A percentile compares a stretch with the other conserved stretches of the same genome.
phyloP scores from a whole-genome alignment of 345 rosid genomes.

The Rhizophora apiculata region DNA sequence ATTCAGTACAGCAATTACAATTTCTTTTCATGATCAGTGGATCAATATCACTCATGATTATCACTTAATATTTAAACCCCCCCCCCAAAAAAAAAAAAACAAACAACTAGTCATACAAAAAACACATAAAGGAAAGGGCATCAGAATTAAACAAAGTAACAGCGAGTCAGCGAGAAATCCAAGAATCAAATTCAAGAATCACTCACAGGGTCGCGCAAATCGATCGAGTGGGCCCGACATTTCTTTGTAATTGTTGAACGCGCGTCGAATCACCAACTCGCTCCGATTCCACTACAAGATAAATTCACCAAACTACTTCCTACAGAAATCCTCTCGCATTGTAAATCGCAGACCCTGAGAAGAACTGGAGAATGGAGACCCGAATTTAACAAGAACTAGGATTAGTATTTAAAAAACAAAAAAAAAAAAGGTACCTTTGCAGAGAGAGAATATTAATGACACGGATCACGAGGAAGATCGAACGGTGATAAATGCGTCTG shows the following conservation, averaged over 20 bases:
- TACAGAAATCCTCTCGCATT: no score
- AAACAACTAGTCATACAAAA: not conserved
- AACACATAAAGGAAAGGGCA: not conserved
- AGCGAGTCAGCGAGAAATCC: not conserved
- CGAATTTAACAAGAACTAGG: conserved; percentile 11
- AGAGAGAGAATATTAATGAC: not conserved
- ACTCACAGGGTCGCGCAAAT: conserved; percentile 94
- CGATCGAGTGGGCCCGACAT: conserved; percentile 99
- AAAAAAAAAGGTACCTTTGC: not conserved
- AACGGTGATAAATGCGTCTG: conserved; percentile 39
- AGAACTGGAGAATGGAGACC: not conserved
- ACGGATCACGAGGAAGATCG: conserved; percentile 46
- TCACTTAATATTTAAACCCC: no score
- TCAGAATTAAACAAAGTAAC: not conserved
- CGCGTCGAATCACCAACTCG: conserved; percentile 8
- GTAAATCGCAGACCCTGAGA: not conserved
- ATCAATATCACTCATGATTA: no score
- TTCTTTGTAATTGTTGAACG: conserved; percentile 13
- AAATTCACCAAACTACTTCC: not conserved
- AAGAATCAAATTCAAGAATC: conserved; percentile 1
- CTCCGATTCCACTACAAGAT: conserved; percentile 10
- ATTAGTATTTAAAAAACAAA: not conserved
- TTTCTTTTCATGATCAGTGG: no score
- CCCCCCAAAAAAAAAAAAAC: not conserved
- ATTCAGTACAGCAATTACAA: no score